Conservation (phyloP, 306 rosid species). For the Rosa multiflora region DNA sequence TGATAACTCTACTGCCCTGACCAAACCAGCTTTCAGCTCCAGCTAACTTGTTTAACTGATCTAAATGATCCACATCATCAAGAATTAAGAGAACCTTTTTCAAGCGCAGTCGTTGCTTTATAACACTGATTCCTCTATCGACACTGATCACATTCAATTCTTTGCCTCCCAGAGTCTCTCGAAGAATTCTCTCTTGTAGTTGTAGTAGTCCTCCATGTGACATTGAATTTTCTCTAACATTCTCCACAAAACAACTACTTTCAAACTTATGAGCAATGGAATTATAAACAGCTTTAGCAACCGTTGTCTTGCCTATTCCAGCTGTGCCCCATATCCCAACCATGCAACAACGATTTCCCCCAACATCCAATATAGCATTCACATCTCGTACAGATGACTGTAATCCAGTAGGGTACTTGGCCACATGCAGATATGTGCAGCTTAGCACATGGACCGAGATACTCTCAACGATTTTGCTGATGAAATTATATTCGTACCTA, state of each 20-base stretch:
- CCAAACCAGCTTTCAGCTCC: neutral
- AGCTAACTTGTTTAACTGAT: neutral
- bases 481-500: neutral
- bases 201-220: neutral
- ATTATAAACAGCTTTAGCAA: neutral
- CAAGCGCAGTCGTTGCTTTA: neutral
- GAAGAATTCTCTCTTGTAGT: neutral
- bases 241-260: neutral
- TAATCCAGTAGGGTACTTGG: neutral
- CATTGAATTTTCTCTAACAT: neutral
- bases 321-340: neutral
- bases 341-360: neutral
- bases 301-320: neutral
- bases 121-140: neutral
- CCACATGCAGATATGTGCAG: neutral
- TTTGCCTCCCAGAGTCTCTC: neutral
- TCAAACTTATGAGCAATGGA: neutral
- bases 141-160: neutral
- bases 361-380: neutral
- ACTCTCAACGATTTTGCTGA: neutral
- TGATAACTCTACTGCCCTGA: slow-evolving; percentile 9
- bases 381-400: neutral
- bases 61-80: neutral
- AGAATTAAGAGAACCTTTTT: too few relatives aligned
- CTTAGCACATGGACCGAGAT: neutral